Evolutionary conservation across 169 alveolate species (phyloP).

Genomic region (Theileria parva): DNA sequence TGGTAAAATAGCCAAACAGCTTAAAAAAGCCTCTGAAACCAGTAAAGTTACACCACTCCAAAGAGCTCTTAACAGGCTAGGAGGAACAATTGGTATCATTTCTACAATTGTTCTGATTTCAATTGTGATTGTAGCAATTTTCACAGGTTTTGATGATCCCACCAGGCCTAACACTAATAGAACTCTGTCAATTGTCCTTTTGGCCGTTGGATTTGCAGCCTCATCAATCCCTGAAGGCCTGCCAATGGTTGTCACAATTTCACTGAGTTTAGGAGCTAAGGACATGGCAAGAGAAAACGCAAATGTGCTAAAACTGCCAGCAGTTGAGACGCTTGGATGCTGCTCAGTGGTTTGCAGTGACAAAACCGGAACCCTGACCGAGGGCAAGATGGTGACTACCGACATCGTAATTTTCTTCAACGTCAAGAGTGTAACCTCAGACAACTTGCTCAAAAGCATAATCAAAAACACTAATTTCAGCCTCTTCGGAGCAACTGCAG

Average conservation of each 20-base stretch:
- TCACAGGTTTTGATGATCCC: constrained; percentile 82
- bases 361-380: constrained; percentile 97
- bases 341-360: constrained; percentile 95
- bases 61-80: constrained; percentile 79
- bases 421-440: constrained; percentile 1
- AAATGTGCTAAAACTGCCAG: constrained; percentile 91
- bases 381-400: constrained; percentile 92
- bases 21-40: constrained; percentile 80
- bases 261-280: constrained; percentile 90
- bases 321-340: constrained; percentile 97
- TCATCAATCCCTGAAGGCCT: constrained; percentile 97
- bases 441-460: constrained; percentile 19
- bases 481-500: constrained; percentile 26
- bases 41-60: constrained; percentile 81
- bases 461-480: background rate
- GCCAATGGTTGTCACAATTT: constrained; percentile 96
- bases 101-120: constrained; percentile 67
- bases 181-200: constrained; percentile 85
- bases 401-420: constrained; percentile 77
- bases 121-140: constrained; percentile 79
- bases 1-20: constrained; percentile 93
- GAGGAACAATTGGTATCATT: constrained; percentile 85
- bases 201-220: constrained; percentile 93
- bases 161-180: constrained; percentile 84
- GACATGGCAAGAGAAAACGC: constrained; percentile 93